Evolutionary conservation across 2,329 filamentous ascomycete species (phyloP), one percentile per base, ranked within the genome.

Genomic region (Talaromyces sp.): DNA sequence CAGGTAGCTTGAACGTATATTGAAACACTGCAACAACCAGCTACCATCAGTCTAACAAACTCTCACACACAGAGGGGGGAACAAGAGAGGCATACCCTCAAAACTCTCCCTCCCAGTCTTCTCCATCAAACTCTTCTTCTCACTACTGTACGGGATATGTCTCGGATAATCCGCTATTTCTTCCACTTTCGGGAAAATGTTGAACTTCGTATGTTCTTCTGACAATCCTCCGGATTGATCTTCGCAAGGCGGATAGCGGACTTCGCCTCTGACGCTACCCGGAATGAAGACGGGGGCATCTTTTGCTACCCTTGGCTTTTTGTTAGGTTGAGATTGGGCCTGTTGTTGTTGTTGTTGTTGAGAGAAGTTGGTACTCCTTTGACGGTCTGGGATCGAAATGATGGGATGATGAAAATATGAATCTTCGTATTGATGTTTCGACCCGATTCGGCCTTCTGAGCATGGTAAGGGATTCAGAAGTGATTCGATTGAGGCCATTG

Each of bases 71-170:
- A 11, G 19, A 17, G 36, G 31, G 15, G 5, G 17, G 11, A 25
- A 43, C 28, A 50, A 48, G 58, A 66, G 25, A 7, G n/a, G 7
- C 76, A 67, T 78, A 94, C 93, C 89, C 81, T 97, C 89, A 65
- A 97, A 95, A 61, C 87, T 88, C 65, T 95, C 89, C 56, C 91
- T 81, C 1, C 91, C 90, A 3, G 93, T 97, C 77, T 90, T 95
- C 63, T 87, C 84, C 62, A 86, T 83, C 67, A 97, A 96, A 60
- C 87, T 83, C 73, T 95, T 96, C 79, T 97, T 97, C 64, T 91
- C 89, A 70, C 92, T 96, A 68, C 91, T 92, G 75, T 97, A 97
- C 0, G 93, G 93, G 60, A 97, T 96, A 67, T 93, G 91, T 53
- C 86, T 81, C 63, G 83, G 83, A 61, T 80, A 87, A 3, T 80